A percentile compares a stretch with the other conserved stretches of the same genome.
These are phyloP conservation scores for Amanita pallidorosea DNA, from an alignment of 768 basidiomycete species.

Conservation along the genomic window DNA sequence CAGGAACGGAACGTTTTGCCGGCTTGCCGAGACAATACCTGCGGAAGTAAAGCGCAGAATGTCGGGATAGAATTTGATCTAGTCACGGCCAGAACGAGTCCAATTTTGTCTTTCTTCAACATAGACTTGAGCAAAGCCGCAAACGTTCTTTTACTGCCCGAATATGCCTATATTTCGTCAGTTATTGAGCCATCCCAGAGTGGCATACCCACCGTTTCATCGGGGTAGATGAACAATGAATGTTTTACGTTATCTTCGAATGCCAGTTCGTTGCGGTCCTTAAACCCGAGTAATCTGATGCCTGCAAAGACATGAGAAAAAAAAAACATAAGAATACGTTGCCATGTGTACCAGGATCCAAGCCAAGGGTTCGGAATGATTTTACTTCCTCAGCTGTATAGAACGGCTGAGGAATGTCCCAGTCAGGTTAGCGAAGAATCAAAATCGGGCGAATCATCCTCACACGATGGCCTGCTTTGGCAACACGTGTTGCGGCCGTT, in stretches of 20 bases:
- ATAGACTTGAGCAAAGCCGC: conserved; percentile 77
- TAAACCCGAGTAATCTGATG: conserved; percentile 90
- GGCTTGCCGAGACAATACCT: conserved; percentile 32
- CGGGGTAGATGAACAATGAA: conserved; percentile 83
- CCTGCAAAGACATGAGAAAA: conserved; percentile 27
- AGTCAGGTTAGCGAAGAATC: conserved; percentile 2
- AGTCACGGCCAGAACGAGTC: conserved; percentile 58
- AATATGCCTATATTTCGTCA: conserved; percentile 44
- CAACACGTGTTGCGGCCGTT: conserved; percentile 23
- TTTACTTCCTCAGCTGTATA: conserved; percentile 78
- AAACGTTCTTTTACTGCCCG: conserved; percentile 90
- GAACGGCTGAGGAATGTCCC: conserved; percentile 43
- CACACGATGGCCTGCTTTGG: conserved; percentile 44
- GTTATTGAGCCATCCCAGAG: not conserved
- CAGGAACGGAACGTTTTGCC: not conserved
- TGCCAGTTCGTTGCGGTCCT: conserved; percentile 51
- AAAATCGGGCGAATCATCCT: conserved; percentile 8
- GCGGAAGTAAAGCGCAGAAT: conserved; percentile 82
- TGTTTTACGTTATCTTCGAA: conserved; percentile 93
- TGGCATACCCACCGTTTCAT: conserved; percentile 57
- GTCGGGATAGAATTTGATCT: conserved; percentile 64
- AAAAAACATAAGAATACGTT: not conserved
- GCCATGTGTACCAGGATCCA: conserved; percentile 54
- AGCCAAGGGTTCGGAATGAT: conserved; percentile 71
- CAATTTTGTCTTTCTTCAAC: conserved; percentile 73